Conservation (phyloP, 352 stramenopile species). For the Globisporangium camurandrum region DNA sequence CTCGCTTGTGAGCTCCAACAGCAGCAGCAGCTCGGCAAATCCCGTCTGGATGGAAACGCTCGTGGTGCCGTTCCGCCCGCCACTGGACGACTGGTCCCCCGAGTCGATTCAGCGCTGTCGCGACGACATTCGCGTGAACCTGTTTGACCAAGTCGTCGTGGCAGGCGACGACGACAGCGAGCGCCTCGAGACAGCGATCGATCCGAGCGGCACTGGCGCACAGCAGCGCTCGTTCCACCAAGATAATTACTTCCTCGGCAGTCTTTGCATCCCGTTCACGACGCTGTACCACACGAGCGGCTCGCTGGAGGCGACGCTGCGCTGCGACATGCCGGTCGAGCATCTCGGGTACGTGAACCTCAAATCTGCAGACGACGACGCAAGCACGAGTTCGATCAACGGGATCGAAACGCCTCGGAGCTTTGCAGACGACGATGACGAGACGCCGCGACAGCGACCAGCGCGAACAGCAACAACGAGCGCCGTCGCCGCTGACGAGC, state of each 20-base stretch:
- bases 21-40: slow-evolving; percentile 19
- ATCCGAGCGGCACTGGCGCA: slow-evolving; percentile 18
- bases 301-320: slow-evolving; percentile 70
- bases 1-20: slow-evolving; percentile 21
- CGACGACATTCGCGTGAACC: slow-evolving; percentile 74
- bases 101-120: slow-evolving; percentile 52
- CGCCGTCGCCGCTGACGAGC: not conserved
- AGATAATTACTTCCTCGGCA: slow-evolving; percentile 83
- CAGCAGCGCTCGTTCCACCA: slow-evolving; percentile 41
- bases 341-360: slow-evolving; percentile 78
- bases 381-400: not conserved
- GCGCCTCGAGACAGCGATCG: slow-evolving; percentile 21
- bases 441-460: not conserved
- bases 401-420: slow-evolving; percentile 6
- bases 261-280: slow-evolving; percentile 81
- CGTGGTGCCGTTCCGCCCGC: slow-evolving; percentile 78
- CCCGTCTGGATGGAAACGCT: slow-evolving; percentile 92
- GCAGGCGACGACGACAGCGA: slow-evolving; percentile 14
- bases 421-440: not conserved
- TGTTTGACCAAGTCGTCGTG: slow-evolving; percentile 87
- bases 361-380: slow-evolving; percentile 7
- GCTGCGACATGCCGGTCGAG: slow-evolving; percentile 74
- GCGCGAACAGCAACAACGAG: not conserved
- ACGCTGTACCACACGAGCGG: slow-evolving; percentile 78
- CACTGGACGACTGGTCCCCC: slow-evolving; percentile 76